Base-by-base conservation (phyloP, 148 eudicot genomes). In the Dianthus caryophyllus region DNA sequence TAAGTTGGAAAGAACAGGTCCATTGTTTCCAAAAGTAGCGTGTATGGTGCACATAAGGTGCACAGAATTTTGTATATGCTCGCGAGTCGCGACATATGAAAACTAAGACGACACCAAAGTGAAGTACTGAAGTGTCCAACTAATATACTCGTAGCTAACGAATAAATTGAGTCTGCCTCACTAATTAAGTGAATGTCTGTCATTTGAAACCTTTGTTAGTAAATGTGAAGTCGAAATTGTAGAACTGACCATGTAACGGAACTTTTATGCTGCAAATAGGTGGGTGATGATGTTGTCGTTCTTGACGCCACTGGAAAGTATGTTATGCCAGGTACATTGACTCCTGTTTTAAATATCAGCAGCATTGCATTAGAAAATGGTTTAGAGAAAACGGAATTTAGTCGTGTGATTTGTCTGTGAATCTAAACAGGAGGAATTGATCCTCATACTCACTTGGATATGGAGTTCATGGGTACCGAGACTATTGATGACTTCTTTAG, bases 251-350 rank as follows among this genome's bases (percentile, higher is more conserved):
- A n/a, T 58, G 39, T 10, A 1, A 61, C 58, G 59, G 21, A 43
- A 71, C 18, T 61, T 24, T 67, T 0, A 61, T 67, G 65, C 18
- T 66, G 56, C 41, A 61, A 66, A 64, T 77, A 90, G 99, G 99
- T 90, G 62, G 87, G 80, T 25, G 97, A 84, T 76, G 90, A 87
- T 71, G 89, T 83, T 59, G 77, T 68, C 25, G 81, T 94, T 69
- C 73, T 94, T 47, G 96, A 94, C 77, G 99, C 99, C 38, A 84
- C 90, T 41, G 97, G 99, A 67, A 94, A 88, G 74, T 88, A 78
- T 77, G 97, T 94, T 72, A 90, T 94, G 99, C 99, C 99, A 79
- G 98, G 98, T 93, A 70, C 68, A 64, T 36, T 50, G n/a, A 65
- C 43, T 26, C 20, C 10, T n/a, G 16, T 39, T 67, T 71, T 13